A percentile compares a stretch with the other conserved stretches of the same genome.
Evolutionary conservation across 331 rosid genomes (phyloP).

Genomic region (Malus hybrid): DNA sequence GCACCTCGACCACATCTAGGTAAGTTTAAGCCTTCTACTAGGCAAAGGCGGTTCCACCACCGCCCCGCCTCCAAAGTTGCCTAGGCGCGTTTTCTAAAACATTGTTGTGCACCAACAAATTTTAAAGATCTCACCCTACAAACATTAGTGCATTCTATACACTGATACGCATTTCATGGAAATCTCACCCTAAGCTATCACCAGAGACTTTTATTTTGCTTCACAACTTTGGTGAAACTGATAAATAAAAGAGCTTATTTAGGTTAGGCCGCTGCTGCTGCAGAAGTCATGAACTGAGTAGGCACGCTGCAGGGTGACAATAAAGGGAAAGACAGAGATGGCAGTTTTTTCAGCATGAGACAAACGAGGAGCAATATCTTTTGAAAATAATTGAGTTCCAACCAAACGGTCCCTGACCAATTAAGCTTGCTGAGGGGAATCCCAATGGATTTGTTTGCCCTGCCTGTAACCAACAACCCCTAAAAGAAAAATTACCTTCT

Average conservation of each 20-base stretch:
- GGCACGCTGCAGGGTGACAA: not conserved
- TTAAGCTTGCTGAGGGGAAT: not conserved
- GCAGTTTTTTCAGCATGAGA: not conserved
- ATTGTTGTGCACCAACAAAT: no score
- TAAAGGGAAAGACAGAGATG: not conserved
- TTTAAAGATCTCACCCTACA: no score
- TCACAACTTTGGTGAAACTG: not conserved
- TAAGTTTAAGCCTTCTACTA: no score
- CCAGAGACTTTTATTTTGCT: no score
- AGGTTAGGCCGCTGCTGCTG: not conserved
- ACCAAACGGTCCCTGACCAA: not conserved
- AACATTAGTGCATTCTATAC: not conserved
- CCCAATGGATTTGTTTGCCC: slow-evolving; percentile 4
- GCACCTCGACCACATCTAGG: no score
- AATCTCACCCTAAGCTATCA: not conserved
- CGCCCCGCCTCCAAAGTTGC: no score
- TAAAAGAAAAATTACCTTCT: no score
- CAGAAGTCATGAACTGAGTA: not conserved
- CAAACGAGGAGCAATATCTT: not conserved
- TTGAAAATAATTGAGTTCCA: slow-evolving; percentile 6
- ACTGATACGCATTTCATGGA: no score
- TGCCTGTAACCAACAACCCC: not conserved
- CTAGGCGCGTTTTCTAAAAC: no score
- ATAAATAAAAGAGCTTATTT: not conserved
- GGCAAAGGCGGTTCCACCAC: no score